phyloP scores from a whole-genome alignment of 192 early-diverging fungal genomes.

The Helicostylum pulchrum region DNA sequence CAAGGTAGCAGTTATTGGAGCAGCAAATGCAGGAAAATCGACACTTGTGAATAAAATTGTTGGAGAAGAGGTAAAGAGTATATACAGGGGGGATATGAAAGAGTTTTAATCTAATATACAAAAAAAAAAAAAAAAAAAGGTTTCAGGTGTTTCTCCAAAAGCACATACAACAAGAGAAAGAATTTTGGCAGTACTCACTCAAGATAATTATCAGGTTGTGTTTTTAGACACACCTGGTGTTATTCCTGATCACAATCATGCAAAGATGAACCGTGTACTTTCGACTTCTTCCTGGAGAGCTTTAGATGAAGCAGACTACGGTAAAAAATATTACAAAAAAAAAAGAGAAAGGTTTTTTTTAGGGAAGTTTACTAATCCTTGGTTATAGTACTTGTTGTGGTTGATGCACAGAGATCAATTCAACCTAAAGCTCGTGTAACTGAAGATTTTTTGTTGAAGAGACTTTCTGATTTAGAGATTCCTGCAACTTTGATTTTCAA shows the following conservation, averaged over 20 bases:
- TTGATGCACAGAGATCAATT: conserved; percentile 48
- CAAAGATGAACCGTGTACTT: conserved; percentile 46
- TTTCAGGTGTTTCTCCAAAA: conserved; percentile 66
- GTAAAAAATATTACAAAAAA: conserved; percentile 22
- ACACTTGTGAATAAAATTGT: conserved; percentile 71
- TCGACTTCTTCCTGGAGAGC: conserved; percentile 58
- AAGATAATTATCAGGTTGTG: conserved; percentile 58
- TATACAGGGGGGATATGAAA: no score
- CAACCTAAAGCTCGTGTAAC: conserved; percentile 25
- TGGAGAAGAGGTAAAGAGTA: conserved; percentile 39
- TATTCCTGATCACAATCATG: conserved; percentile 41
- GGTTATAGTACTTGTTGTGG: conserved; percentile 44
- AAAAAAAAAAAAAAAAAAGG: conserved; percentile 12
- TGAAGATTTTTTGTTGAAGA: conserved; percentile 46
- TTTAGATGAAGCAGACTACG: conserved; percentile 52
- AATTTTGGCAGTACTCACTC: conserved; percentile 54
- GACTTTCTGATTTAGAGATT: conserved; percentile 38
- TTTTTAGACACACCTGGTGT: conserved; percentile 66
- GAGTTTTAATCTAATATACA: not conserved
- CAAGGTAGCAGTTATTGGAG: conserved; percentile 64
- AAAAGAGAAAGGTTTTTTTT: not conserved
- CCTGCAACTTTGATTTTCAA: conserved; percentile 56
- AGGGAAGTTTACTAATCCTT: not conserved
- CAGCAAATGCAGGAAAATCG: conserved; percentile 75
- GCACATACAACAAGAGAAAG: conserved; percentile 72